A percentile compares a stretch with the other conserved stretches of the same genome.
Evolutionary conservation across 164 flowering plant genomes (phyloP).

Genomic region (Annona cherimola): DNA sequence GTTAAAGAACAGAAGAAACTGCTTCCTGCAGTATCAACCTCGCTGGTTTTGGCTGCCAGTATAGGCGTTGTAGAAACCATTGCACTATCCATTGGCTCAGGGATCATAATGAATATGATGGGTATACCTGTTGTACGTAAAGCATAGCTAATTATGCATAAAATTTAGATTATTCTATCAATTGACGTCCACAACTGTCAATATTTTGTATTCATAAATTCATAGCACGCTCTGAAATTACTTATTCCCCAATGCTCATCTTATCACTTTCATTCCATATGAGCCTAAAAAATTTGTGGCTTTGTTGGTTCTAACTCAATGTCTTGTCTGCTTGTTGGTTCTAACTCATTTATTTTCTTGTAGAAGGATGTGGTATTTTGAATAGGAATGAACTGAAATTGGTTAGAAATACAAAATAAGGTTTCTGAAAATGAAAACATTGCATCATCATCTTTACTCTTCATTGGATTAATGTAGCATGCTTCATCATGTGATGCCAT

Average conservation of each 20-base stretch:
- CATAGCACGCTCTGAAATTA: too few species aligned
- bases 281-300: background rate
- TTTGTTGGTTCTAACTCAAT: background rate
- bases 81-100: conserved; percentile 75
- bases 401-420: too few species aligned
- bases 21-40: conserved; percentile 80
- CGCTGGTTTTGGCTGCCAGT: conserved; percentile 73
- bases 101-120: conserved; percentile 76
- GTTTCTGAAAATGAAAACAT: too few species aligned
- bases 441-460: too few species aligned
- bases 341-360: too few species aligned
- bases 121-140: conserved; percentile 95
- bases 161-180: background rate
- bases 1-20: conserved; percentile 38
- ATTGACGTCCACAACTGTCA: background rate
- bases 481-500: too few species aligned
- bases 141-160: conserved; percentile 14
- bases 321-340: too few species aligned
- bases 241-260: background rate
- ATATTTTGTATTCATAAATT: too few species aligned
- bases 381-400: too few species aligned
- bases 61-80: conserved; percentile 80
- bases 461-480: too few species aligned
- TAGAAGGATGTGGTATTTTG: too few species aligned
- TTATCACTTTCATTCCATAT: background rate